Conservation (phyloP, 768 basidiomycete species). For the Suillus hirtellus region DNA sequence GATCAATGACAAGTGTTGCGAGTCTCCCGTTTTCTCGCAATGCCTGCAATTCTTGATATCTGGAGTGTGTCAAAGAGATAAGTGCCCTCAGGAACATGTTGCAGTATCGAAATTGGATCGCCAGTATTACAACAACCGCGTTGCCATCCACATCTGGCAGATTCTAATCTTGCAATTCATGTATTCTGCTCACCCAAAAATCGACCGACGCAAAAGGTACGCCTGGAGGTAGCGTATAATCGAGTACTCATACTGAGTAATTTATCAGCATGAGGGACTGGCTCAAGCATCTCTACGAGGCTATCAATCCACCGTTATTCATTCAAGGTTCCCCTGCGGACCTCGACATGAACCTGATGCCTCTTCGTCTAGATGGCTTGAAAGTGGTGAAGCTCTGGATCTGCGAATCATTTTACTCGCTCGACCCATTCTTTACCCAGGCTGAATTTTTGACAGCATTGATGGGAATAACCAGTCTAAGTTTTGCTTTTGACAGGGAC, state of each 20-base stretch:
- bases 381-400: constrained; percentile 48
- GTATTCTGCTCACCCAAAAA: constrained; percentile 18
- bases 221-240: not conserved
- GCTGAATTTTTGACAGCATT: constrained; percentile 41
- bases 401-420: constrained; percentile 37
- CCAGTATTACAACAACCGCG: constrained; percentile 40
- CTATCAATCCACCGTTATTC: constrained; percentile 47
- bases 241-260: not conserved
- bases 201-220: constrained; percentile 11
- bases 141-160: constrained; percentile 49
- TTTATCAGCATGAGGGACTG: constrained; percentile 30
- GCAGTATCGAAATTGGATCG: constrained; percentile 23
- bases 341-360: constrained; percentile 38
- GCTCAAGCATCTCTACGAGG: constrained; percentile 48
- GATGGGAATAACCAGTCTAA: constrained; percentile 37
- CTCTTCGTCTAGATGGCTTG: constrained; percentile 38
- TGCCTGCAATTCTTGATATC: constrained; percentile 39
- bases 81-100: constrained; percentile 42
- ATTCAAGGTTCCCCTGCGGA: constrained; percentile 44
- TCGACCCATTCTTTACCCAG: constrained; percentile 18
- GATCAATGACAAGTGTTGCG: constrained; percentile 35
- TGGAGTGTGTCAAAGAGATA: constrained; percentile 31
- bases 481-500: constrained; percentile 38
- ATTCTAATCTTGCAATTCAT: constrained; percentile 45
- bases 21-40: constrained; percentile 35